phyloP scores from a whole-genome alignment of 345 rosid genomes.

The Gossypium anomalum region DNA sequence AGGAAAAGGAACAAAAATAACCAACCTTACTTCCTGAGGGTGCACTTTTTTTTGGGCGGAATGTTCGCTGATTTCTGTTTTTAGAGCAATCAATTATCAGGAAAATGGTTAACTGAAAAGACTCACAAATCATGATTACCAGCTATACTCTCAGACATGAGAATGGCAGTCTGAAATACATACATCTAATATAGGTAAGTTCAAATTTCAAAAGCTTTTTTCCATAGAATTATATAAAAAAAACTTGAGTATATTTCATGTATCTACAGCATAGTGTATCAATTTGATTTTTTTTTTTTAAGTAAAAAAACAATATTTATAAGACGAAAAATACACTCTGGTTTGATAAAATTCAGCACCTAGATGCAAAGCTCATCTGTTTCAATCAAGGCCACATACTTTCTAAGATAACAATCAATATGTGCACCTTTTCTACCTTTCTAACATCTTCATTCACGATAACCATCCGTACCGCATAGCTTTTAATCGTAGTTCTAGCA shows the following conservation, averaged over 20 bases:
- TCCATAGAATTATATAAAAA: background rate
- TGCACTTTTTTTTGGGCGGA: slow-evolving; percentile 97
- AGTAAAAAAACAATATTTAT: background rate
- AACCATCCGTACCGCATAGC: background rate
- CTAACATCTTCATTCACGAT: background rate
- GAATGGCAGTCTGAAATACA: background rate
- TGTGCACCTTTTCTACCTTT: background rate
- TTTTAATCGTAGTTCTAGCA: background rate
- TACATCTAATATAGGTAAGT: background rate
- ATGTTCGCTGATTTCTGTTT: slow-evolving; percentile 90
- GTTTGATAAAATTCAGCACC: background rate
- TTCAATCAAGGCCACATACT: background rate
- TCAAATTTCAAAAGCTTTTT: background rate
- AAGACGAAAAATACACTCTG: background rate
- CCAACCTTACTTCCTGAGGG: slow-evolving; percentile 99
- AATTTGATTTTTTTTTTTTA: background rate
- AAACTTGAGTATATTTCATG: background rate
- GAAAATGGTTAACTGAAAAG: slow-evolving; percentile 13
- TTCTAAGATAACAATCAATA: background rate
- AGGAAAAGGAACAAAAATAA: background rate
- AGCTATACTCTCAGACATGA: background rate
- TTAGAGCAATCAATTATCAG: slow-evolving; percentile 12
- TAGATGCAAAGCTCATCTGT: background rate
- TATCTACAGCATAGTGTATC: background rate
- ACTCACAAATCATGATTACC: slow-evolving; percentile 23